Base-by-base conservation (phyloP, 2,329 filamentous ascomycete species). In the Penicillium brevicompactum region DNA sequence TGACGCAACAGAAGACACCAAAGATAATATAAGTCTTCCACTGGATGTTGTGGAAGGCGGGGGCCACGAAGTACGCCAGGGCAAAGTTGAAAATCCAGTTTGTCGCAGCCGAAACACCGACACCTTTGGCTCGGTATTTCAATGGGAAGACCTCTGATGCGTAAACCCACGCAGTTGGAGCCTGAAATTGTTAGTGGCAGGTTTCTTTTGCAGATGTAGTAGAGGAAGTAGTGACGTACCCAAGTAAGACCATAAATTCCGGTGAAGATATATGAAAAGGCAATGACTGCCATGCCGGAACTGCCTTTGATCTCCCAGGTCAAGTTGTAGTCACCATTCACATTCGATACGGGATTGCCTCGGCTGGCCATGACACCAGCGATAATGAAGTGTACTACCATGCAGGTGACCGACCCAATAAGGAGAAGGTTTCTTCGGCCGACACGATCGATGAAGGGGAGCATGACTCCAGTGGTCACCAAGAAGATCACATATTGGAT, bases 1-100 rank as follows among this genome's bases (percentile, higher is more conserved):
- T 88, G 5, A 80, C 80, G 1, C 80, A 82, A 67, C 89, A 90
- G 76, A 92, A 91, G 4, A 87, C 81, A 1, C 82, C 90, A 67
- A 93, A 93, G 61, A 93, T 82, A 70, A 92, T 84, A 74, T 92
- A 92, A 57, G 85, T 86, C 65, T 82, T 73, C 76, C 82, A 85
- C 60, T 78, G 64, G 62, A 84, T 84, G 67, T 80, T 84, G 61
- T 80, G 80, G 61, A 86, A 85, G 0, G 82, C 80, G 0, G 82
- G 82, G 0, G 83, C 82, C 0, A 84, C 80, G 59, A 86, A 85
- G 67, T 82, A 81, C 2, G 76, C 78, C 32, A 80, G 67, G 0
- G 76, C 74, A 52, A 76, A 86, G 70, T 85, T 85, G 69, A 85
- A 85, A 55, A 81, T 81, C 86, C 86, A 88, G 68, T 88, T 87